phyloP scores from a whole-genome alignment of 2,329 filamentous ascomycete genomes.

The Didymella arachidicola region DNA sequence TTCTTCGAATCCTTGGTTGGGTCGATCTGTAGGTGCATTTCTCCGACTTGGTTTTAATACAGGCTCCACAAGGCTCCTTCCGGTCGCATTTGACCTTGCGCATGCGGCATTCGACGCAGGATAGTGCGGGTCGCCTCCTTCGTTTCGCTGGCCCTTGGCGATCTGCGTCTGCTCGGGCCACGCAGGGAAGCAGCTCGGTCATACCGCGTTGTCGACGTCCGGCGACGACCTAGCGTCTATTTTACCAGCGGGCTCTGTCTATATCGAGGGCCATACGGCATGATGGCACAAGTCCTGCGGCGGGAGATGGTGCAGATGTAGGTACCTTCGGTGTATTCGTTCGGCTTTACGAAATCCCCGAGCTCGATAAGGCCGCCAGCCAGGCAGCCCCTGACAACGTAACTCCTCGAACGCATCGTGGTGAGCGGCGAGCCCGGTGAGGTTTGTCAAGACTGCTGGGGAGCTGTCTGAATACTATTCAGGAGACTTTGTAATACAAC shows the following conservation, averaged over 20 bases:
- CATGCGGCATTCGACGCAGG: conserved; percentile 42
- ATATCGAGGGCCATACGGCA: not conserved
- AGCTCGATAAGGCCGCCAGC: not conserved
- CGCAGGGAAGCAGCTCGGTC: conserved; percentile 5
- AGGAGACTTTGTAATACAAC: no score
- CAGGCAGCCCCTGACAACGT: not conserved
- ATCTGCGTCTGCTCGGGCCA: conserved; percentile 3
- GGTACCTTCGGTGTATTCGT: not conserved
- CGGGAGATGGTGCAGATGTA: not conserved
- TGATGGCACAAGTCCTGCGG: not conserved
- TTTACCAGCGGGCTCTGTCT: not conserved
- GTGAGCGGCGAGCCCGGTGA: no score
- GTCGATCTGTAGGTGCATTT: conserved; percentile 37
- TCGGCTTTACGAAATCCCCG: not conserved
- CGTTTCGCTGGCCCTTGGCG: conserved; percentile 33
- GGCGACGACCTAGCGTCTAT: no score
- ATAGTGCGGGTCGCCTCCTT: conserved; percentile 37
- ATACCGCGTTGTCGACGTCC: not conserved
- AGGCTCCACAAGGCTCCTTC: conserved; percentile 36
- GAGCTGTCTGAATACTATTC: no score
- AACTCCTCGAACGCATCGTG: not conserved
- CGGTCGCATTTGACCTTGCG: conserved; percentile 45
- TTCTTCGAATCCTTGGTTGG: conserved; percentile 11
- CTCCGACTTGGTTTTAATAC: conserved; percentile 30
- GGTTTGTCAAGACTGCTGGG: no score